A percentile compares a stretch with the other conserved stretches of the same genome.
Conservation (phyloP, 495 filamentous ascomycete genomes). For the Pyrenopolyporus hunteri region DNA sequence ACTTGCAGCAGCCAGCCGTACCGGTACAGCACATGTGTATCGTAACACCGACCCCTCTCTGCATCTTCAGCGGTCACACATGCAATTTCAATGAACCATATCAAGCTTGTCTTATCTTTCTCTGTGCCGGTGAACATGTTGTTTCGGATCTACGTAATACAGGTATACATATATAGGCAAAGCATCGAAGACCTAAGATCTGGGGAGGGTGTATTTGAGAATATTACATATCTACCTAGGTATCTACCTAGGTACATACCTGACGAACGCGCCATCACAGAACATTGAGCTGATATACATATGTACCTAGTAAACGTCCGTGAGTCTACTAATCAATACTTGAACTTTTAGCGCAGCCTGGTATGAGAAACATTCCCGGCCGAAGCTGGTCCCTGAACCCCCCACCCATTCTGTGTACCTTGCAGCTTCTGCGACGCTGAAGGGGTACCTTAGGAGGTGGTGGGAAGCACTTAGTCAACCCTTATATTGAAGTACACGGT, state of each 20-base stretch:
- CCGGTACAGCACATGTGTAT: neutral
- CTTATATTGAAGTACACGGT: constrained; percentile 10
- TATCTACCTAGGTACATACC: neutral
- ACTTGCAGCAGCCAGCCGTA: constrained; percentile 16
- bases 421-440: neutral
- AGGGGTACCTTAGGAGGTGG: constrained; percentile 4
- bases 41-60: constrained; percentile 7
- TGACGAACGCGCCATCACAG: no score
- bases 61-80: neutral
- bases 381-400: constrained; percentile 7
- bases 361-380: constrained; percentile 2
- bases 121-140: no score
- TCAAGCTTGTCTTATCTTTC: constrained; percentile 8
- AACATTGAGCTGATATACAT: no score
- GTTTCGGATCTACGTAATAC: no score
- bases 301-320: no score
- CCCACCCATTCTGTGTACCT: constrained; percentile 13
- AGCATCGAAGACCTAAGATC: neutral
- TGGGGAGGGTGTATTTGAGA: neutral
- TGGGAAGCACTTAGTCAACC: constrained; percentile 4
- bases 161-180: neutral
- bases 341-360: neutral
- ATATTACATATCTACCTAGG: neutral
- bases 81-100: neutral
- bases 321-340: neutral